Base-by-base conservation (phyloP, 2,329 filamentous ascomycete species). In the Botrytis fabae region DNA sequence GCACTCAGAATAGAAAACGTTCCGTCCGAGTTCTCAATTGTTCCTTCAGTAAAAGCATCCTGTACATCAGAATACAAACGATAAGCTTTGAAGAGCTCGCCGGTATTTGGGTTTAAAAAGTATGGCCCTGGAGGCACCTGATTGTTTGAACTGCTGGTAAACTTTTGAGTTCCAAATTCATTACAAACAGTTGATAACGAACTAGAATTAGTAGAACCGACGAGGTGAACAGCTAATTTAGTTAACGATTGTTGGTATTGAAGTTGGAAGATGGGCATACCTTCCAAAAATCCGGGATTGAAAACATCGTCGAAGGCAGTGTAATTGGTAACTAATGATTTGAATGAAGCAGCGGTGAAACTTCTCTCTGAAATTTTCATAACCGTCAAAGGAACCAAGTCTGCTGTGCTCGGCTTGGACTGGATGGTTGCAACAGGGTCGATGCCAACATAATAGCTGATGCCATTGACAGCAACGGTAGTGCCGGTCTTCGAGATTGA, bases 1-100 rank as follows among this genome's bases (percentile, higher is more conserved):
- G 84, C 83, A 25, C 82, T 83, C 14, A 86, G 81, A 1, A 85
- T 82, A 7, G 81, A 81, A 77, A 82, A 86, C 0, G 80, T 81
- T 2, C 82, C 83, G 63, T 84, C 80, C 2, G 46, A 44, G 35
- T 76, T 76, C n/a, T 72, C 74, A 6, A 85, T 82, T 1, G 82
- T 76, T 16, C 85, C 83, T 74, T 87, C 85, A 0, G 83, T 85
- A 77, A 87, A 88, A 3, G 86, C 84, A 20, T 83, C 83, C 59
- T 85, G 81, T 8, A 83, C 81, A 75, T 88, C 86, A 25, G 83
- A 83, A 76, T 86, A 87, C 0, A 88, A 77, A 66, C 83, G 81
- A 80, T 84, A 87, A 0, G 85, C 86, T 74, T 85, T 80, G 75
- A 83, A 85, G 9, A 88, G 79, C 22, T 82, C 78, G 4, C 85